Evolutionary conservation across 441 rosid species (phyloP).

Genomic region (Biscutella laevigata): DNA sequence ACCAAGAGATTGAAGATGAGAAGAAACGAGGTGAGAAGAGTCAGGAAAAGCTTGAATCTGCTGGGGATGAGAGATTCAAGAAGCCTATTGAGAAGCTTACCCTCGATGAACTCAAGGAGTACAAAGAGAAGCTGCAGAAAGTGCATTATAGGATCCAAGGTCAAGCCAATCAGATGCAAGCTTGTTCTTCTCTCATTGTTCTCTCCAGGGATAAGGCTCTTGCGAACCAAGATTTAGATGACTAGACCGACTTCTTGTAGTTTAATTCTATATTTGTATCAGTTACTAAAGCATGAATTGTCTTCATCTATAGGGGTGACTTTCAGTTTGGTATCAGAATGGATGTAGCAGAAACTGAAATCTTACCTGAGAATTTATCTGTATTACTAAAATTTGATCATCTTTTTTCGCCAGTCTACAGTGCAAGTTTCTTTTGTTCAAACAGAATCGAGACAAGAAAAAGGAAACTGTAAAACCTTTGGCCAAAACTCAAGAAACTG

Average conservation of each 20-base stretch:
- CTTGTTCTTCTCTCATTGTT: conserved; percentile 21
- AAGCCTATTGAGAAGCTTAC: conserved; percentile 20
- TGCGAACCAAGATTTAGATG: too few relatives aligned
- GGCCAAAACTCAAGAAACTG: conserved; percentile 5
- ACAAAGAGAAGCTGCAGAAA: conserved; percentile 2
- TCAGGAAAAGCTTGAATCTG: conserved; percentile 19
- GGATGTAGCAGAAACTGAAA: conserved; percentile 2
- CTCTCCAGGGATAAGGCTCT: conserved; percentile 12
- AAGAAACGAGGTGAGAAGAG: conserved; percentile 16
- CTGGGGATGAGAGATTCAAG: conserved; percentile 20
- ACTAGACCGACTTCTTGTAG: conserved; percentile 2
- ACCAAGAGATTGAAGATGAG: conserved; percentile 24
- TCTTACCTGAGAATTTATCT: conserved; percentile 9
- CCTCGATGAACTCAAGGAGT: conserved; percentile 24
- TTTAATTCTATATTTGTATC: conserved; percentile 9
- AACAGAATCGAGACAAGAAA: not conserved
- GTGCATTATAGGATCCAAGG: conserved; percentile 15
- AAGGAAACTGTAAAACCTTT: not conserved
- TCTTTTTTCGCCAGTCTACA: conserved; percentile 1
- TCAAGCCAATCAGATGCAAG: conserved; percentile 18
- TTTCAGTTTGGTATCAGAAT: conserved; percentile 8
- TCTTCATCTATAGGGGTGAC: not conserved
- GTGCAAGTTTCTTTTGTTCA: not conserved
- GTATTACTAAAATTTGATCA: conserved; percentile 10
- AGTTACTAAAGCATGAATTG: conserved; percentile 9